Evolutionary conservation across 495 filamentous ascomycete species (phyloP), one percentile per base, ranked within the genome.

Genomic region (Penicillium salamii): DNA sequence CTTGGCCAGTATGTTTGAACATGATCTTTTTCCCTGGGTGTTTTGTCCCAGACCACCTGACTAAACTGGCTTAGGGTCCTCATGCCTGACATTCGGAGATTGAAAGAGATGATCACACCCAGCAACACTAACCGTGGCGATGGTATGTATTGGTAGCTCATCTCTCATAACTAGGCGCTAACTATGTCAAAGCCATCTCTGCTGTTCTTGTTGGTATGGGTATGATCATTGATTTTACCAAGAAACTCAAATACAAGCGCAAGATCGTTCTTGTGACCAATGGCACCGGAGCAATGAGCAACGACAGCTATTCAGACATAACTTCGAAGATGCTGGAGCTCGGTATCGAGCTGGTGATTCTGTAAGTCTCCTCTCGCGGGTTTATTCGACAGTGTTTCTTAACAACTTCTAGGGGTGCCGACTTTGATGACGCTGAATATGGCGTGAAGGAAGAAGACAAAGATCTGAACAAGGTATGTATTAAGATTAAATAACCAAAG

Each of bases 371-470:
- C 2, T 2, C 5, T 6, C 13, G 1, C 3, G 6, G 19, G n/a
- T 7, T 31, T 23, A n/a, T n/a, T n/a, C 7, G 18, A n/a, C 5
- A 13, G 24, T 44, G 18, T 26, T 11, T 31, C 40, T 64, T 78
- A 62, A 77, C 45, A n/a, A 36, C 36, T 11, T 21, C n/a, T 52
- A 95, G 90, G 43, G 93, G 93, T 6, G 79, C 91, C 20, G 93
- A 99, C 68, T 97, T 97, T 64, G 91, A 99, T 56, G 95, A 97
- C 70, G 61, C 83, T 3, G 91, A 96, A 24, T 96, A 83, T 59
- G 91, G 91, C 21, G 86, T 89, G 59, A 95, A 92, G 65, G 92
- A 99, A 72, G 92, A 99, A 66, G 82, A 87, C 55, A 99, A 99
- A 66, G 73, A 81, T 41, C 49, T 57, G 3, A 50, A 63, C 46